These are phyloP conservation scores for Fusarium sp. DNA, from an alignment of 2,329 filamentous ascomycete species.

Conservation along the genomic window DNA sequence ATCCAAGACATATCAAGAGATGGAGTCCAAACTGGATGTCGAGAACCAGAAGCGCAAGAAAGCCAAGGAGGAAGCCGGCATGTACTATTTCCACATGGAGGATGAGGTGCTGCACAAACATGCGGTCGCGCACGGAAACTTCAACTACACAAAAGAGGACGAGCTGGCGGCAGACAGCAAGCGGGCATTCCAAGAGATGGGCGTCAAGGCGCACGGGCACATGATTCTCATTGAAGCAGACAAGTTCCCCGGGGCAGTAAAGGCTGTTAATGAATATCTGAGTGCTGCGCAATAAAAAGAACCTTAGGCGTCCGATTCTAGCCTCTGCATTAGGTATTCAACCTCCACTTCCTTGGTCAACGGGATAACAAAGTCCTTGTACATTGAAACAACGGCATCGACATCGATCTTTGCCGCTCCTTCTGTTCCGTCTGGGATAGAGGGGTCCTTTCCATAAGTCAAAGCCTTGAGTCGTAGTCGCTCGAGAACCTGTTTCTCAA, in stretches of 20 bases:
- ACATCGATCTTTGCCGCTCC: conserved; percentile 86
- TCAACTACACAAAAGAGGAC: conserved; percentile 82
- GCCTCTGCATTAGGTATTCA: conserved; percentile 95
- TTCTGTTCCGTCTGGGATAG: conserved; percentile 63
- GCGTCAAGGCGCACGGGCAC: conserved; percentile 84
- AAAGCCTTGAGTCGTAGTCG: conserved; percentile 87
- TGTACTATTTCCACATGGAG: conserved; percentile 95
- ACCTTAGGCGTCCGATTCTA: conserved; percentile 60
- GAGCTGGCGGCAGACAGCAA: conserved; percentile 90
- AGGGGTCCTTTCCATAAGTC: conserved; percentile 93
- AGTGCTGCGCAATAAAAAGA: conserved; percentile 59
- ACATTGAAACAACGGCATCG: conserved; percentile 90
- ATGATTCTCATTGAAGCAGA: conserved; percentile 86
- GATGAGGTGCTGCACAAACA: conserved; percentile 88
- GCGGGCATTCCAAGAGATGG: conserved; percentile 92
- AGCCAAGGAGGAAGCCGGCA: conserved; percentile 67
- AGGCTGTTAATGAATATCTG: conserved; percentile 80
- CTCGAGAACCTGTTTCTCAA: conserved; percentile 92
- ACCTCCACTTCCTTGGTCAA: conserved; percentile 99
- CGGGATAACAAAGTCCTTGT: conserved; percentile 92
- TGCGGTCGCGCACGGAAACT: conserved; percentile 75
- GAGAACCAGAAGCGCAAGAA: conserved; percentile 72
- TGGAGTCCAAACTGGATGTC: conserved; percentile 81
- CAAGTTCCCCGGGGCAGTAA: conserved; percentile 80
- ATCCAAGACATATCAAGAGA: conserved; percentile 92